A percentile compares a stretch with the other conserved stretches of the same genome.
Conservation (phyloP, 345 rosid species). For the Sisymbrium altissimum region DNA sequence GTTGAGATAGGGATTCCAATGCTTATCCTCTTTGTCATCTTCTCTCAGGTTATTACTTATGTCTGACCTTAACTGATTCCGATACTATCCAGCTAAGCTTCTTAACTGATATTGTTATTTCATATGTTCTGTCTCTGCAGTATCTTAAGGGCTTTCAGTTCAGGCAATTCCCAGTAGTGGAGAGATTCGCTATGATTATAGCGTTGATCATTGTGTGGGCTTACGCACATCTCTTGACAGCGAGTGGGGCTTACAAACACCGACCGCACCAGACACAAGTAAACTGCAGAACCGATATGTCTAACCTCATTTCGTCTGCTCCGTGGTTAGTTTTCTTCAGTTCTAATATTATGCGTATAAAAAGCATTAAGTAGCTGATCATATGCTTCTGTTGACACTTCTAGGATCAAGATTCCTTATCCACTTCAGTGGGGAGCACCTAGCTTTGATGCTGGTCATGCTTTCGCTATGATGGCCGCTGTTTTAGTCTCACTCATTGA, state of each 20-base stretch:
- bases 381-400: neutral
- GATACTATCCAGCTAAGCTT: neutral
- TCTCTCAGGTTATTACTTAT: conserved; percentile 67
- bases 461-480: conserved; percentile 98
- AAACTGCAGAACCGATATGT: conserved; percentile 90
- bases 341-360: neutral
- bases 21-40: conserved; percentile 72
- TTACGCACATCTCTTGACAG: conserved; percentile 94
- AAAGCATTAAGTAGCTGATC: neutral
- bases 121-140: conserved; percentile 37
- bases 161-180: conserved; percentile 68
- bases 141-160: conserved; percentile 74
- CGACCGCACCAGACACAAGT: conserved; percentile 68
- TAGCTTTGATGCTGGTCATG: conserved; percentile 95
- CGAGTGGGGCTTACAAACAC: conserved; percentile 95
- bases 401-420: conserved; percentile 92
- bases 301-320: conserved; percentile 97
- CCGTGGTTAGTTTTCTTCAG: conserved; percentile 61
- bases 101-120: neutral
- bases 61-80: neutral
- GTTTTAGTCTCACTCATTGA: conserved; percentile 88
- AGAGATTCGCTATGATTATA: conserved; percentile 87
- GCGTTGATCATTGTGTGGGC: conserved; percentile 81
- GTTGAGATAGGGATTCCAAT: conserved; percentile 91
- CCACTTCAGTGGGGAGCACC: conserved; percentile 99